Evolutionary conservation across 305 asterid species (phyloP).

Genomic region (Fraxinus angustifolia): DNA sequence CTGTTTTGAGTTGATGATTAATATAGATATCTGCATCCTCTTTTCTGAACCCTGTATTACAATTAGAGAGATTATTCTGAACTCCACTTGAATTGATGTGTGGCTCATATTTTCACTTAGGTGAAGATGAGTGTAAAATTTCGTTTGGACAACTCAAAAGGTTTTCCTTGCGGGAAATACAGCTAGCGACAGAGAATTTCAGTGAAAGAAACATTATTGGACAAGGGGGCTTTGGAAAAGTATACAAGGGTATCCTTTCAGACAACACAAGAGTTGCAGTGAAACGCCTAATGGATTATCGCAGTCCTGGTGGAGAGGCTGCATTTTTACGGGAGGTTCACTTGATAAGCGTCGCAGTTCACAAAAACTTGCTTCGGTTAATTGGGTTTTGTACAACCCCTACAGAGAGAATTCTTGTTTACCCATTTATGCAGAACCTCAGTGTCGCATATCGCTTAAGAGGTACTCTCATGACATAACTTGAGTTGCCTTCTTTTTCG

Average conservation of each 20-base stretch:
- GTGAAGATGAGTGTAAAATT: constrained; percentile 63
- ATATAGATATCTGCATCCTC: background rate
- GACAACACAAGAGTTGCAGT: constrained; percentile 69
- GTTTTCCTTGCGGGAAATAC: constrained; percentile 77
- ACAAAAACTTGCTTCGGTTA: constrained; percentile 69
- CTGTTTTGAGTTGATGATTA: background rate
- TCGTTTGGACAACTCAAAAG: constrained; percentile 69
- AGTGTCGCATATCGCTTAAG: constrained; percentile 83
- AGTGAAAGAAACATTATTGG: constrained; percentile 65
- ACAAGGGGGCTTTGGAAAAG: constrained; percentile 90
- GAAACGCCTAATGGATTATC: constrained; percentile 70
- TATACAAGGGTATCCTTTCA: constrained; percentile 59
- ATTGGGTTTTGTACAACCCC: constrained; percentile 77
- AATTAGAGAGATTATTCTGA: background rate
- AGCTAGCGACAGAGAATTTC: constrained; percentile 71
- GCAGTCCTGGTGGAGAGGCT: constrained; percentile 84
- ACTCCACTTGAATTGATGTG: background rate
- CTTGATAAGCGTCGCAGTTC: constrained; percentile 80
- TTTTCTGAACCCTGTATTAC: background rate
- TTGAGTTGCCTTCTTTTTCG: background rate
- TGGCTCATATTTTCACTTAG: constrained; percentile 23
- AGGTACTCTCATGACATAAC: constrained; percentile 34
- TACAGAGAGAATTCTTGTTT: constrained; percentile 75
- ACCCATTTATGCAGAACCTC: constrained; percentile 87
- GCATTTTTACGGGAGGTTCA: constrained; percentile 76